Evolutionary conservation across 2,329 filamentous ascomycete genomes (phyloP).

Genomic region (Verticillium dahliae): DNA sequence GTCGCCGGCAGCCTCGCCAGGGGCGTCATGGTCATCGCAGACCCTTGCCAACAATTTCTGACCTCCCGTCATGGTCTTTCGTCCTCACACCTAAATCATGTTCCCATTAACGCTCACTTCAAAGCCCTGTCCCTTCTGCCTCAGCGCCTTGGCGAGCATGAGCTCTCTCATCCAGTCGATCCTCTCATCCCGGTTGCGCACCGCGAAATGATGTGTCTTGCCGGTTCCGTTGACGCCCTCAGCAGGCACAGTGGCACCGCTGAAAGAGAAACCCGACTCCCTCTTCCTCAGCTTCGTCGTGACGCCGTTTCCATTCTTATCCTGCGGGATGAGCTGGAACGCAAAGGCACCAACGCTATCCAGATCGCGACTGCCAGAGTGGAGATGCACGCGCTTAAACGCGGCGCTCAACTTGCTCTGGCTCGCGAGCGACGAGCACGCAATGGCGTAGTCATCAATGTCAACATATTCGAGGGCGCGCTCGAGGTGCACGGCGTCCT

Average conservation of each 20-base stretch:
- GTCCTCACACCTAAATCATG: constrained; percentile 46
- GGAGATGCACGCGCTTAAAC: constrained; percentile 71
- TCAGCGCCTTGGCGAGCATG: constrained; percentile 83
- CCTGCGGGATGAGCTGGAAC: constrained; percentile 78
- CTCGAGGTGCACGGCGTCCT: constrained; percentile 44
- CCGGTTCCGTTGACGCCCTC: constrained; percentile 54
- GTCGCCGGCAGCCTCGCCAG: background rate
- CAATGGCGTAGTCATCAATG: constrained; percentile 83
- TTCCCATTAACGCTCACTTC: constrained; percentile 77
- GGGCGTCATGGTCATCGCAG: too few species aligned
- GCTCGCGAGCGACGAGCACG: constrained; percentile 70
- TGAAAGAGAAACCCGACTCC: constrained; percentile 26
- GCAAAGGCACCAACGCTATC: constrained; percentile 64
- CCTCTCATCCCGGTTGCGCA: constrained; percentile 77
- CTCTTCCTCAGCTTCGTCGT: constrained; percentile 42
- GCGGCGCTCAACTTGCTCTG: constrained; percentile 79
- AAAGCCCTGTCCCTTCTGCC: constrained; percentile 77
- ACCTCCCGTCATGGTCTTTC: background rate
- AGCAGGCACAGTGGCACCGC: constrained; percentile 17
- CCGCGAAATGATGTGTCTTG: constrained; percentile 92
- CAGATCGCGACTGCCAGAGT: constrained; percentile 40
- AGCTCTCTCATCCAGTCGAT: constrained; percentile 97
- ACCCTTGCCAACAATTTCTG: too few species aligned
- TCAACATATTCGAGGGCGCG: constrained; percentile 72
- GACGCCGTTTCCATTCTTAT: constrained; percentile 42